Evolutionary conservation across 805 yeast species (phyloP), one percentile per base, ranked within the genome.

Genomic region (Tetrapisispora phaffii): DNA sequence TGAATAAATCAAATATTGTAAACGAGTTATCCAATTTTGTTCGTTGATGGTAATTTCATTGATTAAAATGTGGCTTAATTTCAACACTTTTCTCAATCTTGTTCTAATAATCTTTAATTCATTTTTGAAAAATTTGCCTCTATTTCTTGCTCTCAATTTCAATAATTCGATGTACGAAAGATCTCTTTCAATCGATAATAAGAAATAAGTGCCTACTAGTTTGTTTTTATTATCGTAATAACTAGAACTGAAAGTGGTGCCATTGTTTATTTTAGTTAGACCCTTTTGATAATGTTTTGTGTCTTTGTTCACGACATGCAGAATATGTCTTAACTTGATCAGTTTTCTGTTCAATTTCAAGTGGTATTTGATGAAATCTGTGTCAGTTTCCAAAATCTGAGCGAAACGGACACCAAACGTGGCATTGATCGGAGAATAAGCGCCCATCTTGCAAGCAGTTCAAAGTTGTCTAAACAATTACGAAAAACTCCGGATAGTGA

Each of bases 161-260:
- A 60, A 51, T 19, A 47, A 45, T 46, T 63, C 66, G 15, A 52
- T 60, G 17, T 58, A 41, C 5, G 62, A 56, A 26, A 59, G 68
- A 53, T 86, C 85, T 58, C 96, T 75, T 63, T 93, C 97, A 1
- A 83, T 79, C n/a, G 74, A 73, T 46, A 78, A 68, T 21, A 88
- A 66, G n/a, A 78, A 62, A 22, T 87, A 64, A 34, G 72, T 69
- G 29, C 81, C 90, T 57, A 67, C 77, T 29, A 63, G 49, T 49
- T 73, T 67, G 12, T 63, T 60, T 53, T 85, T 77, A 19, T 60
- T 49, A 4, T 65, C 71, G 50, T 80, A 80, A 46, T 77, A 74
- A 7, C 70, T 78, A 1, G 71, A 55, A 23, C 84, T 70, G 26
- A 66, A 62, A 31, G 75, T 63, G 5, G 70, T 70, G 52, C 74